Evolutionary conservation across 345 rosid genomes (phyloP), one percentile per base, ranked within the genome.

Genomic region (Balakata baccata): DNA sequence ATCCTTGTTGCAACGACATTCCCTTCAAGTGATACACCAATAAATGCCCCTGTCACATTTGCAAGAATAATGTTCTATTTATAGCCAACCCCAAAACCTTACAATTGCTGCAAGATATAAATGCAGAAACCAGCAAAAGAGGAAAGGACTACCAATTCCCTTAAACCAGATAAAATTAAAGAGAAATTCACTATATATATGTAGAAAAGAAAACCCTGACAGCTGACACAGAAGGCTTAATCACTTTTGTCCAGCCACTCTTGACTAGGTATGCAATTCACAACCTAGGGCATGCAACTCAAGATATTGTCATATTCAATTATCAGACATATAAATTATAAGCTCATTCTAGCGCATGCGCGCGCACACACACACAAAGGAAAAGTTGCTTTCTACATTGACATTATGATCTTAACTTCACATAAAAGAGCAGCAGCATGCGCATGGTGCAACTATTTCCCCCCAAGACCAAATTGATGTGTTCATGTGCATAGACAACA

Each of bases 1-100:
- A 86, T 91, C 83, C 98, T 88, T 11, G 98, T 93, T 0, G 86
- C 86, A 41, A 95, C 98, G 17, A 90, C 58, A 68, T 90, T 96
- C 53, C 99, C 97, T 87, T 96, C 98, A 16, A 96, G 84, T 7
- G 98, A 96, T 75, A 90, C 96, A 65, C 98, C 99, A 67, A 93
- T 89, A 71, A 96, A 96, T n/a, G 97, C 98, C 46, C 99, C 99
- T 95, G 80, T 75, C 69, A 70, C 29, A 56, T 20, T 52, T 62
- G 64, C 72, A 66, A 63, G 20, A 74, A 66, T 10, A 50, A 61
- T 49, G 22, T 43, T 69, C 62, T 69, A 43, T 39, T 38, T n/a
- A 53, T 45, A n/a, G n/a, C 45, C n/a, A 14, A 64, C 16, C 61
- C 11, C n/a, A 71, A 43, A 67, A 23, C 59, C 41, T 41, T 38